Evolutionary conservation across 129 eudicot genomes (phyloP).

Genomic region (Oenanthe sinensis): DNA sequence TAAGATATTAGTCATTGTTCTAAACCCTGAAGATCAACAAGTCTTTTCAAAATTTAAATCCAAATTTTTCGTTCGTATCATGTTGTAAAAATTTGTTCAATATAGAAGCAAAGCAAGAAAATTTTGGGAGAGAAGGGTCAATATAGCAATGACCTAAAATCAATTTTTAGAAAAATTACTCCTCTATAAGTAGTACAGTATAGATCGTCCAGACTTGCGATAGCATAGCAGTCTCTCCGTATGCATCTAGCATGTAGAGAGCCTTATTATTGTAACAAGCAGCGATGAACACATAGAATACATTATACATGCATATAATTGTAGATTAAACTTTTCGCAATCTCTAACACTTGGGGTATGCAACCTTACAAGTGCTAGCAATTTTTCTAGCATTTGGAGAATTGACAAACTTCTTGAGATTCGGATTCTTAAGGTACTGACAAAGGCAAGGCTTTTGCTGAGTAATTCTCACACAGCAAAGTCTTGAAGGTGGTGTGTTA

Average conservation of each 20-base stretch:
- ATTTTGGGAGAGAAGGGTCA: not conserved
- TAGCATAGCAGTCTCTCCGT: not conserved
- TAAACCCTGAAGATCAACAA: conserved; percentile 8
- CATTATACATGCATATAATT: not conserved
- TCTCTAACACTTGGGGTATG: conserved; percentile 27
- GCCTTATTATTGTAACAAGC: not conserved
- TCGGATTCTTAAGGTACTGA: conserved; percentile 42
- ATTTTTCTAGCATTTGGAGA: conserved; percentile 42
- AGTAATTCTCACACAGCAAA: conserved; percentile 39
- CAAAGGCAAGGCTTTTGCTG: conserved; percentile 58
- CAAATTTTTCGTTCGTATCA: not conserved
- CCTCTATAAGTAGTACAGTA: not conserved
- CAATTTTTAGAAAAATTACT: not conserved
- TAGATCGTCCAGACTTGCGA: not conserved
- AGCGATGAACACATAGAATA: not conserved
- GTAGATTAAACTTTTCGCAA: not conserved
- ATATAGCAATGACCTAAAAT: not conserved
- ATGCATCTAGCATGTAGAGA: conserved; percentile 3
- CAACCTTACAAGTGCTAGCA: conserved; percentile 33
- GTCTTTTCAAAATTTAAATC: not conserved
- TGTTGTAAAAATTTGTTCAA: not conserved
- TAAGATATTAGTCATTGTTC: not conserved
- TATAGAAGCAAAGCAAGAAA: not conserved
- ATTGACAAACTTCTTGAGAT: conserved; percentile 28
- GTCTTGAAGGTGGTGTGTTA: conserved; percentile 14